Evolutionary conservation across 2,329 filamentous ascomycete genomes (phyloP).

Genomic region (Diplodia intermedia): DNA sequence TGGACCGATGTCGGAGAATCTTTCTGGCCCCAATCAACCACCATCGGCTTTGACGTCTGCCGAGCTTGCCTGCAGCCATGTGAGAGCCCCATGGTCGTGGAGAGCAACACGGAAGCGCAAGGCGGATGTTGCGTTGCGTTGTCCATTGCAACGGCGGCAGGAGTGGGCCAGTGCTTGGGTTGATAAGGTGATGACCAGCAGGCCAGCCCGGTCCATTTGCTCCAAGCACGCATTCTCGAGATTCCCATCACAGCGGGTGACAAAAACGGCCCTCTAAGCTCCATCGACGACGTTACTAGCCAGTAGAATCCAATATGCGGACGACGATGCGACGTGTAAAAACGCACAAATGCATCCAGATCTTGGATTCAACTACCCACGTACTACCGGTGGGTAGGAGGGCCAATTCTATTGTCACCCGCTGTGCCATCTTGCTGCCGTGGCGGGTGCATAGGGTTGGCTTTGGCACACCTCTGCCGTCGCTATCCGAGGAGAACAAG

Average conservation of each 20-base stretch:
- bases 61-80: no score
- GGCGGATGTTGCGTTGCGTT: conserved; percentile 5
- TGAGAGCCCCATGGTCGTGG: no score
- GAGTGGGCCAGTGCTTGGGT: conserved; percentile 6
- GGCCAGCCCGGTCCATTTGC: background rate
- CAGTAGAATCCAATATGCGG: no score
- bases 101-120: background rate
- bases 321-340: no score
- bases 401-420: no score
- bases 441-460: background rate
- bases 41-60: no score
- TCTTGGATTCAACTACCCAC: no score
- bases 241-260: no score
- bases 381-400: no score
- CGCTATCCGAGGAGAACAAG: background rate
- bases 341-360: no score
- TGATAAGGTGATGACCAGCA: background rate
- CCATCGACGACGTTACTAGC: no score
- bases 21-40: background rate
- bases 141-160: conserved; percentile 11
- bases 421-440: background rate
- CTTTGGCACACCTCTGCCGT: conserved; percentile 8
- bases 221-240: background rate
- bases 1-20: conserved; percentile 18
- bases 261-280: no score